A percentile compares a stretch with the other conserved stretches of the same genome.
These are phyloP conservation scores for Fraxinus dipetala DNA, from an alignment of 305 asterid species.

Conservation along the genomic window DNA sequence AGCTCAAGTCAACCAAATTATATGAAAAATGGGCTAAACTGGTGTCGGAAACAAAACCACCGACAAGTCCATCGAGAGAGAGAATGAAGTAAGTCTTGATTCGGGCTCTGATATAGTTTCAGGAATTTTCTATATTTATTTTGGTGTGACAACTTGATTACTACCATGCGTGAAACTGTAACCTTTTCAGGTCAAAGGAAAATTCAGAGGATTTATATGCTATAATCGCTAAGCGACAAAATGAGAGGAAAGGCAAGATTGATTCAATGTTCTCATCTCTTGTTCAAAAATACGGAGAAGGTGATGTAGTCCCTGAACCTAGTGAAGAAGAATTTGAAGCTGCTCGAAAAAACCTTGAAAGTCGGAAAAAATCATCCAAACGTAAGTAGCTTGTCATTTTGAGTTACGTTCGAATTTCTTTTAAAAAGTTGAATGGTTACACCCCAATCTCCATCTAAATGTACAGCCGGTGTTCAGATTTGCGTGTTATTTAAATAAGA, in stretches of 20 bases:
- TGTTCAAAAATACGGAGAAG: conserved; percentile 66
- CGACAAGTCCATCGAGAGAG: conserved; percentile 59
- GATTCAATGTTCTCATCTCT: conserved; percentile 77
- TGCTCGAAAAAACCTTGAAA: conserved; percentile 57
- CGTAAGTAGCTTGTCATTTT: conserved; percentile 34
- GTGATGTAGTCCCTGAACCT: conserved; percentile 49
- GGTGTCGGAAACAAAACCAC: conserved; percentile 72
- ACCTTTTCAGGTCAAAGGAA: conserved; percentile 48
- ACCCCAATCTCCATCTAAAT: conserved; percentile 10
- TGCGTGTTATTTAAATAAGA: neutral
- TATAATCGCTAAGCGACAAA: conserved; percentile 66
- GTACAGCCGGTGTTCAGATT: neutral
- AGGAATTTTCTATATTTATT: neutral
- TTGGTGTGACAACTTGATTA: neutral
- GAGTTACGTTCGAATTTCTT: neutral
- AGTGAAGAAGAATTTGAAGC: conserved; percentile 90
- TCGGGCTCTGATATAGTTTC: neutral
- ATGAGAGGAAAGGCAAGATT: conserved; percentile 59
- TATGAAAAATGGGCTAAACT: conserved; percentile 72
- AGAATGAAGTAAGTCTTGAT: conserved; percentile 56
- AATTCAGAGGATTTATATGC: conserved; percentile 58
- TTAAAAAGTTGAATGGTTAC: conserved; percentile 8
- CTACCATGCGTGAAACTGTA: conserved; percentile 5
- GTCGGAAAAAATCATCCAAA: conserved; percentile 47
- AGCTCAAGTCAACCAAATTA: conserved; percentile 57